A percentile compares a stretch with the other conserved stretches of the same genome.
Conservation (phyloP, 139 green algal genomes). For the Tetradesmus obliquus region DNA sequence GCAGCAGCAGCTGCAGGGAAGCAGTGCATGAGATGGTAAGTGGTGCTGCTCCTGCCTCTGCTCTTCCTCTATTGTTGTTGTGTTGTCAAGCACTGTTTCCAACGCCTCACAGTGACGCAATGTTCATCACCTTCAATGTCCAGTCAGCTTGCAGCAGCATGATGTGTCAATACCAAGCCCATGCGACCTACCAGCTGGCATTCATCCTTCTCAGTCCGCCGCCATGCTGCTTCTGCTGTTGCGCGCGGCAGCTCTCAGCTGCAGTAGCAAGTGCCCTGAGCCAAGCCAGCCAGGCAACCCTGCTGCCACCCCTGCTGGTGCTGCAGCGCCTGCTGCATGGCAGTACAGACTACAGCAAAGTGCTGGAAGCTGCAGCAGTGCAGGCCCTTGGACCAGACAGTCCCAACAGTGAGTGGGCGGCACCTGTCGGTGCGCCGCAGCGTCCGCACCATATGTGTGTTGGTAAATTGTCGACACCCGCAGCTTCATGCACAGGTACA, state of each 20-base stretch:
- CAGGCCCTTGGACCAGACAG: not conserved
- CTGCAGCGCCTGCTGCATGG: not conserved
- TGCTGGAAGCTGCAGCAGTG: not conserved
- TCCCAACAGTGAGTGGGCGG: not conserved
- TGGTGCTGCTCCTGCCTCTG: not conserved
- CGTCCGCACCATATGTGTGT: not conserved
- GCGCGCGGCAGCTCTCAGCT: not conserved
- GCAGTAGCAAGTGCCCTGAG: not conserved
- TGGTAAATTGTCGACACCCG: not conserved
- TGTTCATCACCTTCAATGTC: not conserved
- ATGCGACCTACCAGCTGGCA: not conserved
- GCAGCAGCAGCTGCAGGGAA: not conserved
- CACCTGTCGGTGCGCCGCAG: too few species aligned
- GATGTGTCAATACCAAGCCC: not conserved
- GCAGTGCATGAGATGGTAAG: not conserved
- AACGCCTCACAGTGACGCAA: not conserved
- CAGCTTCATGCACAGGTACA: not conserved
- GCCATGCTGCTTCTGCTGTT: not conserved
- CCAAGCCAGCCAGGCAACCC: not conserved
- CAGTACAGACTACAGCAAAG: not conserved
- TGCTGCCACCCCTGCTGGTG: conserved; percentile 19
- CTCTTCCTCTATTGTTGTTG: not conserved
- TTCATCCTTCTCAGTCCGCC: too few species aligned
- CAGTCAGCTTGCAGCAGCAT: not conserved
- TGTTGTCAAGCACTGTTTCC: not conserved